These are phyloP conservation scores for Serendipita vermifera DNA, from an alignment of 768 basidiomycete species.

Conservation along the genomic window DNA sequence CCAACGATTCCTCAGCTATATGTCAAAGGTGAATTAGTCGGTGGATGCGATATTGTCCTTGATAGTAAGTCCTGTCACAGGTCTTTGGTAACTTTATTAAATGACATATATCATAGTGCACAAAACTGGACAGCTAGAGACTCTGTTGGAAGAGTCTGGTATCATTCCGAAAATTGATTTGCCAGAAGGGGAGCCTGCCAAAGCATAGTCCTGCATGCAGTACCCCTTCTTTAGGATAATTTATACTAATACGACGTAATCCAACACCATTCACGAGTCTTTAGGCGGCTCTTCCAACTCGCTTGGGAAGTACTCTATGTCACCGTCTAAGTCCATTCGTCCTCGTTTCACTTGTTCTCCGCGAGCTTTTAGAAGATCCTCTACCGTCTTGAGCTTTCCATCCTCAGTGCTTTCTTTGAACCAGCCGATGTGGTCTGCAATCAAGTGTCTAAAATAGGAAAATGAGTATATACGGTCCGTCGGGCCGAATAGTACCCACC, in stretches of 20 bases:
- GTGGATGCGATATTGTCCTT: slow-evolving; percentile 90
- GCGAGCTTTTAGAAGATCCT: slow-evolving; percentile 62
- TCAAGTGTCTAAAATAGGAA: slow-evolving; percentile 45
- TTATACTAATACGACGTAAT: background rate
- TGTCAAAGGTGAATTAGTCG: slow-evolving; percentile 88
- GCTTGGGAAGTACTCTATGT: slow-evolving; percentile 36
- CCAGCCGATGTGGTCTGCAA: slow-evolving; percentile 87
- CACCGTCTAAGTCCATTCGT: slow-evolving; percentile 34
- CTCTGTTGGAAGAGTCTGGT: slow-evolving; percentile 55
- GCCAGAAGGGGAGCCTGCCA: slow-evolving; percentile 15
- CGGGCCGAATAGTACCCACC: slow-evolving; percentile 38
- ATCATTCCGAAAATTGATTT: slow-evolving; percentile 44
- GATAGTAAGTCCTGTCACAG: slow-evolving; percentile 56
- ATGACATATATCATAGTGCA: slow-evolving; percentile 51
- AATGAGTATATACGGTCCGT: background rate
- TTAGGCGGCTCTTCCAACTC: background rate
- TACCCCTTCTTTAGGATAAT: too few species aligned
- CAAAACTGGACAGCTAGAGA: slow-evolving; percentile 86
- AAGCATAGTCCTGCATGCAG: too few species aligned
- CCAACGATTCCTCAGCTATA: slow-evolving; percentile 96
- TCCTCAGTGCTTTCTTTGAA: slow-evolving; percentile 68
- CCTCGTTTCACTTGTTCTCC: slow-evolving; percentile 63
- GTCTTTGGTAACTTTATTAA: too few species aligned
- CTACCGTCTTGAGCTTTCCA: slow-evolving; percentile 63
- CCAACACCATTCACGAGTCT: background rate